phyloP scores from a whole-genome alignment of 2,329 filamentous ascomycete species.

The Coniochaeta pulveracea region DNA sequence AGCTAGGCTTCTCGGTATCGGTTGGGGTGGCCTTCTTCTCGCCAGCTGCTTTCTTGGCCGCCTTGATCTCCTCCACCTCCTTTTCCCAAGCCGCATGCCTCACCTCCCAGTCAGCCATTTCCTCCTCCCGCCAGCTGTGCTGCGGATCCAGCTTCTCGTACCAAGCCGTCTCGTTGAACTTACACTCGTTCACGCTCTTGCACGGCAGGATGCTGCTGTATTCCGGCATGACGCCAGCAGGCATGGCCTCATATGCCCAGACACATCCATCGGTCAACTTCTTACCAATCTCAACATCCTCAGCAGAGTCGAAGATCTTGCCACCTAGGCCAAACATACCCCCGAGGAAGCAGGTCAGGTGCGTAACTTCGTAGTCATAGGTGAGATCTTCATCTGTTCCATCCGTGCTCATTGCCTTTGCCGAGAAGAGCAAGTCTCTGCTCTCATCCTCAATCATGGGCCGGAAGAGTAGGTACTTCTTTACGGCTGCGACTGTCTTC shows the following conservation, averaged over 20 bases:
- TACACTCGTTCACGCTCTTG: slow-evolving; percentile 30
- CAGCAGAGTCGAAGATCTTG: slow-evolving; percentile 45
- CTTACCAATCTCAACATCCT: slow-evolving; percentile 51
- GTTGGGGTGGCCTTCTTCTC: neutral
- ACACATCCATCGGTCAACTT: slow-evolving; percentile 58
- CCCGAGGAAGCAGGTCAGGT: slow-evolving; percentile 58
- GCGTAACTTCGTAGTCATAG: slow-evolving; percentile 48
- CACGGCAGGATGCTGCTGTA: slow-evolving; percentile 37
- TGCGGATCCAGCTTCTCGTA: slow-evolving; percentile 35
- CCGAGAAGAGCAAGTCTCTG: slow-evolving; percentile 64
- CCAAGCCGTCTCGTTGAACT: slow-evolving; percentile 42
- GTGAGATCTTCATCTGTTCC: slow-evolving; percentile 24
- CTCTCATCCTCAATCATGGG: slow-evolving; percentile 56
- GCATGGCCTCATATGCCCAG: slow-evolving; percentile 54
- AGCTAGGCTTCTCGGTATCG: neutral
- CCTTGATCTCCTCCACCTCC: slow-evolving; percentile 8
- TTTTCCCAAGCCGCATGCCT: slow-evolving; percentile 23
- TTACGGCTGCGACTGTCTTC: slow-evolving; percentile 53
- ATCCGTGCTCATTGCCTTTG: slow-evolving; percentile 40
- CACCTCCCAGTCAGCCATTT: slow-evolving; percentile 29
- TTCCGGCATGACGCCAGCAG: slow-evolving; percentile 57
- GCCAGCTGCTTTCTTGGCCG: slow-evolving; percentile 2
- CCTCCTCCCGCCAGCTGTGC: slow-evolving; percentile 26
- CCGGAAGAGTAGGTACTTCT: slow-evolving; percentile 64
- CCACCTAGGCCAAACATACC: slow-evolving; percentile 59